Percentiles rank a stretch among this genome's conserved stretches.
Conservation (phyloP, 2,329 filamentous ascomycete genomes). For the Dactylellina parvicollis region DNA sequence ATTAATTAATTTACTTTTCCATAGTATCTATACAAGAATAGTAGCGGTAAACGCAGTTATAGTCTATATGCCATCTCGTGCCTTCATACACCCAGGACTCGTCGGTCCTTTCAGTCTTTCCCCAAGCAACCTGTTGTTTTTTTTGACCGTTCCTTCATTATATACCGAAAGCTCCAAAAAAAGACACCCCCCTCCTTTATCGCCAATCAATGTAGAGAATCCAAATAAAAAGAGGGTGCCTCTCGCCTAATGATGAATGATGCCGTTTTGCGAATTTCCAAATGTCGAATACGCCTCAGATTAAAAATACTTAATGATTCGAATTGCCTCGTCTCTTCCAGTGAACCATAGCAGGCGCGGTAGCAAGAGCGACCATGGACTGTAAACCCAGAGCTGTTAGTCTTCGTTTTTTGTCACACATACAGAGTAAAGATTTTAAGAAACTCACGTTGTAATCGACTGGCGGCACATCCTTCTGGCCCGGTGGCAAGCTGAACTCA, state of each 20-base stretch:
- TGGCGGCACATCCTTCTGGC: slow-evolving; percentile 67
- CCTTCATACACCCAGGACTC: no score
- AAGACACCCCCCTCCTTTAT: neutral
- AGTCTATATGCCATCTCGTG: slow-evolving; percentile 2
- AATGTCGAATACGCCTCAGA: neutral
- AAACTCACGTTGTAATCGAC: slow-evolving; percentile 68
- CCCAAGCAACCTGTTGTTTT: neutral
- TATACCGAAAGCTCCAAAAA: neutral
- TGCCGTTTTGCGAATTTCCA: neutral
- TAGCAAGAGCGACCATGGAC: slow-evolving; percentile 52
- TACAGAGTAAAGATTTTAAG: neutral
- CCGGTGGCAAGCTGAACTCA: slow-evolving; percentile 69
- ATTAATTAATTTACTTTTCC: slow-evolving; percentile 12
- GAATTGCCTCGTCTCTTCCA: slow-evolving; percentile 55
- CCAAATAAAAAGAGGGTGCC: neutral
- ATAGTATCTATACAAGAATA: slow-evolving; percentile 17
- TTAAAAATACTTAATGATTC: slow-evolving; percentile 36
- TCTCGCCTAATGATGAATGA: neutral
- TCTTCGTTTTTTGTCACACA: neutral
- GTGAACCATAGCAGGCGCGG: slow-evolving; percentile 49
- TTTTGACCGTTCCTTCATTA: neutral
- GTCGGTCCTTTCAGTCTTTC: neutral
- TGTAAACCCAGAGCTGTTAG: slow-evolving; percentile 21
- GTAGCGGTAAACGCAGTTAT: neutral
- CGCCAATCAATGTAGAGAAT: neutral